A percentile compares a stretch with the other conserved stretches of the same genome.
Conservation (phyloP, 2,329 filamentous ascomycete species). For the Leptographium lundbergii region DNA sequence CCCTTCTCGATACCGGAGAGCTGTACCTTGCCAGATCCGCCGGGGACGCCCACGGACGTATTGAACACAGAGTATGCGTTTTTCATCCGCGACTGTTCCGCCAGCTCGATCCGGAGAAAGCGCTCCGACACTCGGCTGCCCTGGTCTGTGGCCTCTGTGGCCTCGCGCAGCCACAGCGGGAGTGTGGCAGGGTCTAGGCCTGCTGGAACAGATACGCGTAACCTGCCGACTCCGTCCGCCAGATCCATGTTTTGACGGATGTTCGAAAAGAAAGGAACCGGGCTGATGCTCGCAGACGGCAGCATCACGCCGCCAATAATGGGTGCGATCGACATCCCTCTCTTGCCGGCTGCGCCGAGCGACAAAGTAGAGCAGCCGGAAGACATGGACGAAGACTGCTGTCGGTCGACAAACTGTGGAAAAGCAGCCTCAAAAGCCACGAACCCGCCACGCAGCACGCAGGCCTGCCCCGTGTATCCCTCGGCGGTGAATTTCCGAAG, state of each 20-base stretch:
- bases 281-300: conserved; percentile 52
- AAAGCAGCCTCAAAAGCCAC: conserved; percentile 56
- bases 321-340: conserved; percentile 41
- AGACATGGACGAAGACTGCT: conserved; percentile 20
- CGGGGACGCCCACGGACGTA: conserved; percentile 21
- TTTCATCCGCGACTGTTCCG: conserved; percentile 86
- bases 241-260: conserved; percentile 96
- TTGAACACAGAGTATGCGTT: conserved; percentile 49
- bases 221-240: conserved; percentile 82
- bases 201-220: conserved; percentile 38
- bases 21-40: conserved; percentile 37
- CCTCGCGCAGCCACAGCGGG: conserved; percentile 66
- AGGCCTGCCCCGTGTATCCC: conserved; percentile 61
- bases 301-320: conserved; percentile 85
- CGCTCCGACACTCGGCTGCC: conserved; percentile 72
- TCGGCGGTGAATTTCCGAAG: conserved; percentile 86
- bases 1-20: conserved; percentile 92
- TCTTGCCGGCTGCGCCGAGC: conserved; percentile 34
- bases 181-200: conserved; percentile 39
- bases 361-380: conserved; percentile 30
- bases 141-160: conserved; percentile 52
- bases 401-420: conserved; percentile 48
- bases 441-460: conserved; percentile 75
- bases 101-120: conserved; percentile 73
- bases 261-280: conserved; percentile 89